Evolutionary conservation across 345 rosid genomes (phyloP), one percentile per base, ranked within the genome.

Genomic region (Pugionium dolabratum): DNA sequence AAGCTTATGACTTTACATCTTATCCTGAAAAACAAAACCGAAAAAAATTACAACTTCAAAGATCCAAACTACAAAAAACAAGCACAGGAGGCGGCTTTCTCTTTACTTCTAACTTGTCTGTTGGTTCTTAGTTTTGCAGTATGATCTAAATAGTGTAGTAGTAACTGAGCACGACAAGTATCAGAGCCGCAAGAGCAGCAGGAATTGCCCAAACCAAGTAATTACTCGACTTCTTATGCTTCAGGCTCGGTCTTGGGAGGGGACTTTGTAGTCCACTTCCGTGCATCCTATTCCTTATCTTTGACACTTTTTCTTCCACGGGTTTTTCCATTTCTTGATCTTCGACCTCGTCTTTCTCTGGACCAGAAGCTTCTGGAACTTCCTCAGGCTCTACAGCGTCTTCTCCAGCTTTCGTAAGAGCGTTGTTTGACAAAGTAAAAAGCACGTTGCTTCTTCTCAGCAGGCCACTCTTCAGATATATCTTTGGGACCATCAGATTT

Each of bases 401-500:
- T 31, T 62, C 57, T 37, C 69, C 78, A 39, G 81, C 86, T 72
- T 81, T 86, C 91, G 35, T 70, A 79, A 1, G 71, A 59, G 25
- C 86, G 80, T 69, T 70, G 71, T 52, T 75, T 83, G 10, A 83
- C 76, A 60, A 87, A 78, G 76, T 80, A 82, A 63, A 84, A 87
- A 36, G 62, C 9, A 58, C 82, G 84, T 61, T 72, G 75, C 84
- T 80, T 79, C 69, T 63, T 71, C 39, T 74, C 75, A n/a, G 79
- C 84, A 54, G 95, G 89, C 97, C 97, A 90, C 59, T 90, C 92
- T 7, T 78, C 90, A 30, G 41, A 67, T 1, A 80, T 89, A 69
- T 87, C 79, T 70, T 64, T 82, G 0, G 86, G 95, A 32, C 71
- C 66, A 29, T 69, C 76, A 54, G 79, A 49, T 36, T 64, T 62